Conservation (phyloP, 495 filamentous ascomycete species). For the Daldinia decipiens region DNA sequence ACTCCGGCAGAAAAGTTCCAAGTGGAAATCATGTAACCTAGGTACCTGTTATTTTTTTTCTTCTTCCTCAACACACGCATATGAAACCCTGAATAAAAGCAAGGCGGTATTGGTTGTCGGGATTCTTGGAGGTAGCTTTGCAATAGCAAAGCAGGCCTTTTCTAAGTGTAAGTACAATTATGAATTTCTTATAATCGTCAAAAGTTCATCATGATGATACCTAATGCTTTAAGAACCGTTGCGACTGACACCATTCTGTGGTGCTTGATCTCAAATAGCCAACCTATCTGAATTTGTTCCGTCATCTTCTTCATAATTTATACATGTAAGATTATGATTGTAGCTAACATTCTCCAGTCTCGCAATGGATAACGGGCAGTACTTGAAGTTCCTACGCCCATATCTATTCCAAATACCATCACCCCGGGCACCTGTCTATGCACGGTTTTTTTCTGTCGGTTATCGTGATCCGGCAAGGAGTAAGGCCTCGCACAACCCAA, state of each 20-base stretch:
- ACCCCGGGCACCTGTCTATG: slow-evolving; percentile 33
- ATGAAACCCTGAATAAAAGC: neutral
- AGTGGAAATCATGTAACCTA: neutral
- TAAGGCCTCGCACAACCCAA: neutral
- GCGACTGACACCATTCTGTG: slow-evolving; percentile 79
- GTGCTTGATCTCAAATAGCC: slow-evolving; percentile 69
- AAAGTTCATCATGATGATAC: slow-evolving; percentile 51
- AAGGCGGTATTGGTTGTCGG: neutral
- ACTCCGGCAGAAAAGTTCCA: slow-evolving; percentile 26
- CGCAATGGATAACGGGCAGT: slow-evolving; percentile 52
- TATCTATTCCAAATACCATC: slow-evolving; percentile 56
- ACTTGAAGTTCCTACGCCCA: slow-evolving; percentile 65
- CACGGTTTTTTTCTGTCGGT: slow-evolving; percentile 38
- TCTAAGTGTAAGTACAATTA: slow-evolving; percentile 15
- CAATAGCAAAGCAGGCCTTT: slow-evolving; percentile 3
- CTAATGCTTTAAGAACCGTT: slow-evolving; percentile 81
- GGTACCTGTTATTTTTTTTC: too few relatives aligned
- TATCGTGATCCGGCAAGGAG: slow-evolving; percentile 8
- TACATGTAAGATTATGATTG: neutral
- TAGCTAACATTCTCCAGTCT: slow-evolving; percentile 30
- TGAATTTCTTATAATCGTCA: neutral
- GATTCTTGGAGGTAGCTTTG: slow-evolving; percentile 3
- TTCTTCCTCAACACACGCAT: neutral
- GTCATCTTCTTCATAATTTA: slow-evolving; percentile 19
- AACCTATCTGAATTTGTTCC: slow-evolving; percentile 58